Conservation (phyloP, 2,329 filamentous ascomycete genomes). For the Arthrobotrys pseudoclavata region DNA sequence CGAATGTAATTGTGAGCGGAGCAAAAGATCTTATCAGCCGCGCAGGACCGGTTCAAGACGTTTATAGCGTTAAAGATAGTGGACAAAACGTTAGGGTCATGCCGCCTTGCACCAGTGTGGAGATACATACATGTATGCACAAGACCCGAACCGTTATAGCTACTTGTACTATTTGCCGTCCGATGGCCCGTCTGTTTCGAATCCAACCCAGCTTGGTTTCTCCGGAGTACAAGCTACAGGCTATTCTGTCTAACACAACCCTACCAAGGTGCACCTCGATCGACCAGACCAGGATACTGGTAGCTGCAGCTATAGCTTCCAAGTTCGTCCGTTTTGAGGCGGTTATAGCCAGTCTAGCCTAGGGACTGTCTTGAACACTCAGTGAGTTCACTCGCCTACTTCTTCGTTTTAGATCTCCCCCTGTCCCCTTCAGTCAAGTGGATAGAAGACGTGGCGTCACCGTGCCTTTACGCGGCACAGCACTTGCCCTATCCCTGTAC, state of each 20-base stretch:
- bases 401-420: slow-evolving; percentile 35
- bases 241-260: slow-evolving; percentile 33
- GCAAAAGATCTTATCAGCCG: slow-evolving; percentile 58
- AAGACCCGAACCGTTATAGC: slow-evolving; percentile 33
- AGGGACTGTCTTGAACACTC: slow-evolving; percentile 35
- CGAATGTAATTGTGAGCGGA: slow-evolving; percentile 14
- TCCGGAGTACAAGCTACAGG: slow-evolving; percentile 25
- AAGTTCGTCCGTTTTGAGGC: slow-evolving; percentile 32
- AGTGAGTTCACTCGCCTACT: slow-evolving; percentile 42
- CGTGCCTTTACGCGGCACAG: slow-evolving; percentile 59
- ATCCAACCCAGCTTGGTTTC: slow-evolving; percentile 4
- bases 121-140: slow-evolving; percentile 31
- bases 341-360: slow-evolving; percentile 35
- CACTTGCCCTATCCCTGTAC: slow-evolving; percentile 31
- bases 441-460: slow-evolving; percentile 57
- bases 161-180: slow-evolving; percentile 33
- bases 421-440: slow-evolving; percentile 40
- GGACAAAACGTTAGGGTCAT: slow-evolving; percentile 28
- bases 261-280: slow-evolving; percentile 24
- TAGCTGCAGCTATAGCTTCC: slow-evolving; percentile 39
- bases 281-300: slow-evolving; percentile 4
- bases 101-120: slow-evolving; percentile 31
- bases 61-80: slow-evolving; percentile 53
- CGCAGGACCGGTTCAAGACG: slow-evolving; percentile 36
- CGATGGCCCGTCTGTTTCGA: slow-evolving; percentile 28